Conservation (phyloP, 2,329 filamentous ascomycete genomes). For the Ascochyta viciae-villosae region DNA sequence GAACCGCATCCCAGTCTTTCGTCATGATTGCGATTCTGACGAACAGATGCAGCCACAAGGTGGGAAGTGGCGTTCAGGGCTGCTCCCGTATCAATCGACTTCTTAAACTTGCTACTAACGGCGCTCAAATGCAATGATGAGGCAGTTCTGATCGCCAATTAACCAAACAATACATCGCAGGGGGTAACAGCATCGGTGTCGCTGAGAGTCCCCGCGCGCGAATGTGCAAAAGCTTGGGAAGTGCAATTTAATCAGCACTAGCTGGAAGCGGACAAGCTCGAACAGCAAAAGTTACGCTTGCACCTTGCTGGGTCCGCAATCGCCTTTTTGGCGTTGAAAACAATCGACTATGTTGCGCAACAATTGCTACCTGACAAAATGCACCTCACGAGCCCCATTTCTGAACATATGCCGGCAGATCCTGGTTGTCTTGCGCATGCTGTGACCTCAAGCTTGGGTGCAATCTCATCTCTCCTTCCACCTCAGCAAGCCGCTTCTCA, state of each 20-base stretch:
- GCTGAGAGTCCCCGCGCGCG: no score
- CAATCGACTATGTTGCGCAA: neutral
- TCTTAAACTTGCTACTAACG: no score
- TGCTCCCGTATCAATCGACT: no score
- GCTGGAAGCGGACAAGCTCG: neutral
- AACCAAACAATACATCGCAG: no score
- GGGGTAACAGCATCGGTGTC: no score
- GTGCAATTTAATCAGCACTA: constrained; percentile 3
- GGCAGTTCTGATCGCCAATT: no score
- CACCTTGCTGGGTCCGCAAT: neutral
- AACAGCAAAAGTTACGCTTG: neutral
- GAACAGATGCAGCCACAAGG: neutral
- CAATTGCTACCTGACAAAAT: neutral
- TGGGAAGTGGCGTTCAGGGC: no score
- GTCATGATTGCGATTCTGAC: constrained; percentile 32
- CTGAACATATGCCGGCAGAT: neutral
- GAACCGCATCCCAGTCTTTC: constrained; percentile 40
- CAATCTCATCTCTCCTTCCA: constrained; percentile 6
- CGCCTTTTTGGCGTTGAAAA: no score
- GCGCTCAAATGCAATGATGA: no score
- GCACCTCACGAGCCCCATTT: neutral
- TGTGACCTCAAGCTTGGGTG: constrained; percentile 5
- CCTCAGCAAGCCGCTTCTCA: constrained; percentile 14
- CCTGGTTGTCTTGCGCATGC: neutral
- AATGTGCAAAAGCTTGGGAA: constrained; percentile 5